These are phyloP conservation scores for Apium graveolens DNA, from an alignment of 129 eudicot species.

Conservation along the genomic window DNA sequence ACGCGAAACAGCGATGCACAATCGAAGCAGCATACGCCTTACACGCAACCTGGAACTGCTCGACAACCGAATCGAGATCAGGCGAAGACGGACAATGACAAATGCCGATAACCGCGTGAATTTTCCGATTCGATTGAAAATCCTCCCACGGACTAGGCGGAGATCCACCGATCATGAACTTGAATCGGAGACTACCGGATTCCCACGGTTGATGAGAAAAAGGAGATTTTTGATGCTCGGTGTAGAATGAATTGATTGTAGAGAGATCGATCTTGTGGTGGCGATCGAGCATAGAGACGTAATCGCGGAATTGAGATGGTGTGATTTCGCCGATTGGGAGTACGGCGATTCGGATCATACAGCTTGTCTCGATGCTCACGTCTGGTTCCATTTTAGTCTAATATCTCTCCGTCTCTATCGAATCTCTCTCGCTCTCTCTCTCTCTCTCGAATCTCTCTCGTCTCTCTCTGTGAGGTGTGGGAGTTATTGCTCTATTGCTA, in stretches of 20 bases:
- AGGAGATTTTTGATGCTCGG: conserved; percentile 82
- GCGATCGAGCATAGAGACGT: conserved; percentile 56
- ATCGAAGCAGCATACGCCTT: conserved; percentile 60
- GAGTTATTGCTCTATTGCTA: background rate
- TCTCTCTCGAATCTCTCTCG: background rate
- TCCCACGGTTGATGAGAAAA: conserved; percentile 91
- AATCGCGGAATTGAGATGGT: conserved; percentile 59
- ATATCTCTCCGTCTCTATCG: background rate
- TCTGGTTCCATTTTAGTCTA: conserved; percentile 66
- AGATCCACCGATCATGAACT: conserved; percentile 76
- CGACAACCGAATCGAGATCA: conserved; percentile 45
- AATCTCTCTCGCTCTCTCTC: background rate
- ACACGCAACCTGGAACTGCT: conserved; percentile 36
- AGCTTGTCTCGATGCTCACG: conserved; percentile 83
- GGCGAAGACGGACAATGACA: conserved; percentile 81
- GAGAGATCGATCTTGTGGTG: conserved; percentile 66
- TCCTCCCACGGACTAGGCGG: conserved; percentile 95
- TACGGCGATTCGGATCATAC: conserved; percentile 80
- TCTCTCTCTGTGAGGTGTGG: background rate
- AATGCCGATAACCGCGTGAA: conserved; percentile 69
- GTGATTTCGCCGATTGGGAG: conserved; percentile 71
- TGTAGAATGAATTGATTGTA: conserved; percentile 82
- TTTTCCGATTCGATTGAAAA: conserved; percentile 81
- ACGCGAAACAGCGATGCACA: conserved; percentile 82
- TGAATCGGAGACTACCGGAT: conserved; percentile 61